Percentiles rank a stretch among this genome's conserved stretches.
phyloP scores from a whole-genome alignment of 208 protist genomes.

The Crithidia acanthocephali region DNA sequence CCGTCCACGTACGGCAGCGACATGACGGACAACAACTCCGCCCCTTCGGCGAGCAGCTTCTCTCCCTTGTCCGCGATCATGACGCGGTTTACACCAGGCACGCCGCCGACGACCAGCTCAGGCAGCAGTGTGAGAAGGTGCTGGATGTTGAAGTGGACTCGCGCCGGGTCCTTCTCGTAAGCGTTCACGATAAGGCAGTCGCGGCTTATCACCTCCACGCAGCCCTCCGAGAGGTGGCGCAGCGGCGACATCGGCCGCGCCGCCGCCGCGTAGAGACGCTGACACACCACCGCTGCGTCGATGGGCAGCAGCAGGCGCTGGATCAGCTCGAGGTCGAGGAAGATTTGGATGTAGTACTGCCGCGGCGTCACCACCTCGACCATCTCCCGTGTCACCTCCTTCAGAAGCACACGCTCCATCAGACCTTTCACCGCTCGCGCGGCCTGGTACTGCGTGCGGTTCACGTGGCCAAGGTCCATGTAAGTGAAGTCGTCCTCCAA shows the following conservation, averaged over 20 bases:
- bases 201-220: slow-evolving; percentile 68
- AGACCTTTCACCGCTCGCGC: slow-evolving; percentile 89
- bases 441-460: slow-evolving; percentile 46
- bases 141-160: slow-evolving; percentile 87
- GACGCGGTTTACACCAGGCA: slow-evolving; percentile 94
- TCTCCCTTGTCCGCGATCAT: slow-evolving; percentile 91
- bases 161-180: slow-evolving; percentile 48
- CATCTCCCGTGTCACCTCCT: slow-evolving; percentile 89
- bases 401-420: slow-evolving; percentile 92
- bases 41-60: slow-evolving; percentile 95
- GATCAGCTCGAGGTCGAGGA: slow-evolving; percentile 94
- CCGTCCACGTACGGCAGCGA: slow-evolving; percentile 94
- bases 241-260: slow-evolving; percentile 82
- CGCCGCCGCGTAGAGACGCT: slow-evolving; percentile 77
- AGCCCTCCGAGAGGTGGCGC: slow-evolving; percentile 86
- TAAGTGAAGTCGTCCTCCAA: slow-evolving; percentile 28
- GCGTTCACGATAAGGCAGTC: slow-evolving; percentile 78
- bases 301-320: slow-evolving; percentile 93
- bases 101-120: slow-evolving; percentile 93
- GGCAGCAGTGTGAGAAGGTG: slow-evolving; percentile 88
- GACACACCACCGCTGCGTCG: slow-evolving; percentile 72
- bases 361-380: slow-evolving; percentile 83
- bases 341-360: slow-evolving; percentile 93
- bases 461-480: slow-evolving; percentile 14
- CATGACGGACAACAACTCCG: slow-evolving; percentile 95